These are phyloP conservation scores for Solanum sitiens DNA, from an alignment of 257 asterid genomes.

Conservation along the genomic window DNA sequence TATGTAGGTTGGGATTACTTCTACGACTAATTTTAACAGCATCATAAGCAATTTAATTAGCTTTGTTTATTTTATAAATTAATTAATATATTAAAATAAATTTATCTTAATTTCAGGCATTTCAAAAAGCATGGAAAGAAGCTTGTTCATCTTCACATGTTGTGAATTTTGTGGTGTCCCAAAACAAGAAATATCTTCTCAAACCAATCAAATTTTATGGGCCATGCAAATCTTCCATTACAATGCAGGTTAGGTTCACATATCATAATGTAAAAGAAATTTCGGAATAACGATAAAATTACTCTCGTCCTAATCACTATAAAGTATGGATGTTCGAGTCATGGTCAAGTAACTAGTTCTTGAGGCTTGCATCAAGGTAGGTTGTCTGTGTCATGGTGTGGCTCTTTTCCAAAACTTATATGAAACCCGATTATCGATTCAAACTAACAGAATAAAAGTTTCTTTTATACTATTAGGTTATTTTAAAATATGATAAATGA, in stretches of 20 bases:
- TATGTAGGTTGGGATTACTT: not conserved
- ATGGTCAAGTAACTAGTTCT: too few species aligned
- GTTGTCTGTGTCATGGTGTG: too few species aligned
- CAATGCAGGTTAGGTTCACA: constrained; percentile 27
- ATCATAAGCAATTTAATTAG: not conserved
- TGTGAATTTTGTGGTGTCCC: constrained; percentile 28
- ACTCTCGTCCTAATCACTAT: not conserved
- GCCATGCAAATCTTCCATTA: constrained; percentile 44
- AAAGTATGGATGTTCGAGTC: too few species aligned
- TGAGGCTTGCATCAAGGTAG: too few species aligned
- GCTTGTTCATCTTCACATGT: constrained; percentile 36
- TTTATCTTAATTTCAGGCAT: constrained; percentile 27
- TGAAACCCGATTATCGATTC: not conserved
- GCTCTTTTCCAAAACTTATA: not conserved
- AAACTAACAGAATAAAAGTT: not conserved
- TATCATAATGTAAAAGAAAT: not conserved
- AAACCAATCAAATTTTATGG: constrained; percentile 45
- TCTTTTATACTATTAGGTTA: not conserved
- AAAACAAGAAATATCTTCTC: constrained; percentile 23
- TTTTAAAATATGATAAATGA: not conserved
- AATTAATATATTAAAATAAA: not conserved
- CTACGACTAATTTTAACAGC: not conserved
- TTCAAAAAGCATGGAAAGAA: constrained; percentile 33
- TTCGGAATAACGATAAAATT: not conserved
- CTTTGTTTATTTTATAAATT: not conserved